Evolutionary conservation across 805 yeast genomes (phyloP).

Genomic region (Candida peoriensis): DNA sequence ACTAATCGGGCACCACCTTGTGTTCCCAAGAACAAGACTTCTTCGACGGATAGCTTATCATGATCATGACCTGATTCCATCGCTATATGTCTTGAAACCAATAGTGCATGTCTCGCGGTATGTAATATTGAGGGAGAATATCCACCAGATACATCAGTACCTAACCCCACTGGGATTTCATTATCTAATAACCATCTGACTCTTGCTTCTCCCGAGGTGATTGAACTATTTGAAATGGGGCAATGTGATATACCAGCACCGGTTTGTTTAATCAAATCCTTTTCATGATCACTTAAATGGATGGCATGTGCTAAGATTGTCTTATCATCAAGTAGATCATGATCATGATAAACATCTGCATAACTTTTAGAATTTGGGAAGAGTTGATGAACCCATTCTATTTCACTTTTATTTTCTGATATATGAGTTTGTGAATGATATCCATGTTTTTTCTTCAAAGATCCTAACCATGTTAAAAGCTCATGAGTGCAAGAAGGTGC

Average conservation of each 20-base stretch:
- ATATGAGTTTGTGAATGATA: slow-evolving; percentile 86
- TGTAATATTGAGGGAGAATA: slow-evolving; percentile 59
- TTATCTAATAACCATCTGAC: slow-evolving; percentile 62
- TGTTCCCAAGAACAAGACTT: slow-evolving; percentile 78
- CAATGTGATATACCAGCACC: slow-evolving; percentile 84
- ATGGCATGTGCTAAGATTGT: slow-evolving; percentile 90
- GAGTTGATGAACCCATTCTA: slow-evolving; percentile 61
- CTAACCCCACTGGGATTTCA: slow-evolving; percentile 72
- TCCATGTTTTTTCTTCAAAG: slow-evolving; percentile 39
- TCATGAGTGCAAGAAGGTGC: slow-evolving; percentile 80
- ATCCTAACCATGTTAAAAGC: slow-evolving; percentile 59
- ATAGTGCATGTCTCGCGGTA: slow-evolving; percentile 63
- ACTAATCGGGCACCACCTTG: slow-evolving; percentile 84
- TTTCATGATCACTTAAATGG: slow-evolving; percentile 65
- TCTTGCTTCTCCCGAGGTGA: slow-evolving; percentile 88
- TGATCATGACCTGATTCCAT: slow-evolving; percentile 44
- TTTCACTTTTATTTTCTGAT: slow-evolving; percentile 75
- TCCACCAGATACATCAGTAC: slow-evolving; percentile 80
- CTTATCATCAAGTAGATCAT: slow-evolving; percentile 51
- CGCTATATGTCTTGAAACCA: slow-evolving; percentile 67
- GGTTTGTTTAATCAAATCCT: slow-evolving; percentile 45
- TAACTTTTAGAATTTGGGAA: slow-evolving; percentile 71
- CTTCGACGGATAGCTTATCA: slow-evolving; percentile 56
- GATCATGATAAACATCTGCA: slow-evolving; percentile 70
- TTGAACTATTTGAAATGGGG: slow-evolving; percentile 84